Conservation (phyloP, 768 basidiomycete species). For the Suillus discolor region DNA sequence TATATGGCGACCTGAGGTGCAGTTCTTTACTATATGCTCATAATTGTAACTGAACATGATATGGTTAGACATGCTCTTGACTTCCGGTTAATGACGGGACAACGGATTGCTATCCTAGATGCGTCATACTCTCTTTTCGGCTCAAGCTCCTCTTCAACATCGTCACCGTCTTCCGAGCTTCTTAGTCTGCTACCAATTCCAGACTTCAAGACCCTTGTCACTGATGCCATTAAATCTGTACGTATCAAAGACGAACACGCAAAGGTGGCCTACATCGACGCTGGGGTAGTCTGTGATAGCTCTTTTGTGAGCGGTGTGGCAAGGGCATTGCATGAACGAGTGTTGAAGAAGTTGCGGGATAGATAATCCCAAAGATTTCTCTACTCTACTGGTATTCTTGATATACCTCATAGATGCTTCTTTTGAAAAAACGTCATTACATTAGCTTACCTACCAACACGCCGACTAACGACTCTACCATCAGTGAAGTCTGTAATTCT, state of each 20-base stretch:
- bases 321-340: slow-evolving; percentile 51
- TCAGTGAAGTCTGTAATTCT: too few relatives aligned
- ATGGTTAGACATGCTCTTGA: slow-evolving; percentile 70
- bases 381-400: not conserved
- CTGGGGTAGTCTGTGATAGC: slow-evolving; percentile 65
- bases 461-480: too few relatives aligned
- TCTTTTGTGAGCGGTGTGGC: slow-evolving; percentile 47
- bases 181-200: slow-evolving; percentile 62
- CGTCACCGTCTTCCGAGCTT: slow-evolving; percentile 11
- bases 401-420: not conserved
- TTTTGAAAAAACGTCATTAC: not conserved
- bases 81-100: slow-evolving; percentile 69
- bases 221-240: slow-evolving; percentile 41
- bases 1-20: slow-evolving; percentile 70
- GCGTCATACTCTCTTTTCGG: slow-evolving; percentile 62
- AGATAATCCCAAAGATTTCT: slow-evolving; percentile 13
- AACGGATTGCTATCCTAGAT: slow-evolving; percentile 74
- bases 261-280: slow-evolving; percentile 56
- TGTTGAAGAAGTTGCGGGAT: slow-evolving; percentile 35
- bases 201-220: slow-evolving; percentile 52
- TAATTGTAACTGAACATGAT: not conserved
- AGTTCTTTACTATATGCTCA: slow-evolving; percentile 13
- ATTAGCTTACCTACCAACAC: too few relatives aligned
- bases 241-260: slow-evolving; percentile 29
- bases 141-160: not conserved